A percentile compares a stretch with the other conserved stretches of the same genome.
Conservation (phyloP, 2,329 filamentous ascomycete genomes). For the Monilinia fructigena region DNA sequence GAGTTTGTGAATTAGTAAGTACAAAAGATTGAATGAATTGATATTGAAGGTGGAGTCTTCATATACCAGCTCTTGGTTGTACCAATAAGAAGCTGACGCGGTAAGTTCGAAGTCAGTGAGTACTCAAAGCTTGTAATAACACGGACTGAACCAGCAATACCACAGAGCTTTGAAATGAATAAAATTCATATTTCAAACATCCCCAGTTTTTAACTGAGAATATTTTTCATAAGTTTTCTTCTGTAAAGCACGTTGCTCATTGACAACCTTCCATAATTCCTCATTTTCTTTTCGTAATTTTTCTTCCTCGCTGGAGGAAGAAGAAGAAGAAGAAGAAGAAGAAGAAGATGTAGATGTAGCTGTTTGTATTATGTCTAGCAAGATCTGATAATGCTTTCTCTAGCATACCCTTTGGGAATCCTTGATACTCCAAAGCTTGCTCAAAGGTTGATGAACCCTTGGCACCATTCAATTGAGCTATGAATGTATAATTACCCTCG, state of each 20-base stretch:
- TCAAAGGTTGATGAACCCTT: conserved; percentile 28
- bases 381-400: conserved; percentile 53
- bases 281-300: conserved; percentile 45
- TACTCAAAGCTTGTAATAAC: conserved; percentile 13
- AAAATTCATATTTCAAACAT: conserved; percentile 25
- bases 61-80: not conserved
- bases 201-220: conserved; percentile 34
- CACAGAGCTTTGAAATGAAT: conserved; percentile 11
- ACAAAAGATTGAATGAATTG: not conserved
- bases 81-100: not conserved
- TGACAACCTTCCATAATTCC: conserved; percentile 48
- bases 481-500: conserved; percentile 63
- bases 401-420: conserved; percentile 43
- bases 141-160: conserved; percentile 19
- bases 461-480: conserved; percentile 56
- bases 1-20: not conserved
- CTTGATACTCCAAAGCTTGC: conserved; percentile 29
- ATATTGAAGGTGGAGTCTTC: too few relatives aligned
- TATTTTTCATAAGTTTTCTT: conserved; percentile 43
- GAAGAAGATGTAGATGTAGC: conserved; percentile 9
- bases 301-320: conserved; percentile 42
- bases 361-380: conserved; percentile 28
- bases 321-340: not conserved
- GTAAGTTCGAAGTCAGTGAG: not conserved
- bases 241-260: conserved; percentile 46